Percentiles rank a stretch among this genome's conserved stretches.
These are phyloP conservation scores for Sungouiella blattae DNA, from an alignment of 805 yeast genomes.

Conservation along the genomic window DNA sequence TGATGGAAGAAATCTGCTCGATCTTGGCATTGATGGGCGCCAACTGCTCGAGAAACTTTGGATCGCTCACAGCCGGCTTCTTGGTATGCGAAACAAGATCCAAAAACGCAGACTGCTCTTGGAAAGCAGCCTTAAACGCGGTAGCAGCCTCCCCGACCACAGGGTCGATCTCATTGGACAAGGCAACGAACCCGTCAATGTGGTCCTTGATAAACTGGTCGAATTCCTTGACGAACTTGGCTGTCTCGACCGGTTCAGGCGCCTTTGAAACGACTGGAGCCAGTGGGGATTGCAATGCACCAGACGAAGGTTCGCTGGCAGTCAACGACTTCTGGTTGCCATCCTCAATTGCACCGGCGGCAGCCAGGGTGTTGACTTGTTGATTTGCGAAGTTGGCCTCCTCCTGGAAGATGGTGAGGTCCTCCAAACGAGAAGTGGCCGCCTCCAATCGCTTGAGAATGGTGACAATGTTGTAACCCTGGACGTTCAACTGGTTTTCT, in stretches of 20 bases:
- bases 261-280: constrained; percentile 16
- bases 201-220: constrained; percentile 48
- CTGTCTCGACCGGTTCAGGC: constrained; percentile 21
- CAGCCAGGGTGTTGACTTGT: too few relatives aligned
- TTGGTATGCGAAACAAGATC: constrained; percentile 54
- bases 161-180: constrained; percentile 53
- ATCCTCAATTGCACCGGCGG: background rate
- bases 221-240: constrained; percentile 50
- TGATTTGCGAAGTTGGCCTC: constrained; percentile 48
- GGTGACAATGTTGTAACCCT: constrained; percentile 85
- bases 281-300: constrained; percentile 8
- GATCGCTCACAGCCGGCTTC: constrained; percentile 60
- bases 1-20: constrained; percentile 53
- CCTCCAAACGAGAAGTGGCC: constrained; percentile 90
- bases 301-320: constrained; percentile 7
- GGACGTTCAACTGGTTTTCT: constrained; percentile 52
- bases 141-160: constrained; percentile 55
- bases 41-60: constrained; percentile 53
- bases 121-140: constrained; percentile 50
- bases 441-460: constrained; percentile 74
- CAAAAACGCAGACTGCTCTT: constrained; percentile 57
- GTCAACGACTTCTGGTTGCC: constrained; percentile 1
- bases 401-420: constrained; percentile 76
- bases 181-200: constrained; percentile 57
- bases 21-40: constrained; percentile 66